A percentile compares a stretch with the other conserved stretches of the same genome.
These are phyloP conservation scores for Saccharomyces hybrid DNA, from an alignment of 1,139 yeast species.

Conservation along the genomic window DNA sequence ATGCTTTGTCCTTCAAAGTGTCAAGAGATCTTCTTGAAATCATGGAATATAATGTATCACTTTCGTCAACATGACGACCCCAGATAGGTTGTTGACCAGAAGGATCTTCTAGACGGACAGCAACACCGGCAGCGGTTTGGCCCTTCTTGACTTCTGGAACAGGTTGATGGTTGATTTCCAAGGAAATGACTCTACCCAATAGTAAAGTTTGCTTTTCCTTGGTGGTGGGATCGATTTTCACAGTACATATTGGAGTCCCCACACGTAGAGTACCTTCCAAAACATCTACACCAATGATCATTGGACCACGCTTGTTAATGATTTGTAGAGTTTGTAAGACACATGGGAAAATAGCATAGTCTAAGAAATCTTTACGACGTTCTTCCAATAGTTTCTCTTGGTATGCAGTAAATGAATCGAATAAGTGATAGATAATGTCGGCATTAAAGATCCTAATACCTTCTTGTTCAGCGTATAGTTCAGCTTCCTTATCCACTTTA, in stretches of 20 bases:
- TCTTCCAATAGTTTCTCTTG: slow-evolving; percentile 81
- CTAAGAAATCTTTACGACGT: slow-evolving; percentile 83
- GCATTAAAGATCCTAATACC: slow-evolving; percentile 89
- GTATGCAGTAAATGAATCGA: slow-evolving; percentile 89
- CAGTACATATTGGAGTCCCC: slow-evolving; percentile 96
- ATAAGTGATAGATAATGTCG: slow-evolving; percentile 90
- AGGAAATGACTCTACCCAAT: slow-evolving; percentile 76
- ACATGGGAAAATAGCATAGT: slow-evolving; percentile 90
- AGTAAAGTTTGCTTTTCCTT: slow-evolving; percentile 65
- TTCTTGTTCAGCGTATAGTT: slow-evolving; percentile 91
- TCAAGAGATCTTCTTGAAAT: slow-evolving; percentile 85
- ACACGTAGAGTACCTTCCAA: slow-evolving; percentile 79
- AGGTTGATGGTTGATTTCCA: slow-evolving; percentile 92
- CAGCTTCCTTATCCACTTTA: slow-evolving; percentile 94
- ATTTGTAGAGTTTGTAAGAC: slow-evolving; percentile 90
- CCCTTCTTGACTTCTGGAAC: slow-evolving; percentile 79
- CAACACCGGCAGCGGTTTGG: slow-evolving; percentile 95
- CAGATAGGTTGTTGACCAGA: slow-evolving; percentile 90
- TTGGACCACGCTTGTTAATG: slow-evolving; percentile 96
- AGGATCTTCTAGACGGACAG: slow-evolving; percentile 92
- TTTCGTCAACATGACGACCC: slow-evolving; percentile 98
- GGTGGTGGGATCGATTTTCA: slow-evolving; percentile 78
- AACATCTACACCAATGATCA: slow-evolving; percentile 98
- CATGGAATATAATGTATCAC: slow-evolving; percentile 80
- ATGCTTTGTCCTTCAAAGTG: slow-evolving; percentile 96